Conservation (phyloP, 805 yeast species). For the Komagataella pseudopastoris region DNA sequence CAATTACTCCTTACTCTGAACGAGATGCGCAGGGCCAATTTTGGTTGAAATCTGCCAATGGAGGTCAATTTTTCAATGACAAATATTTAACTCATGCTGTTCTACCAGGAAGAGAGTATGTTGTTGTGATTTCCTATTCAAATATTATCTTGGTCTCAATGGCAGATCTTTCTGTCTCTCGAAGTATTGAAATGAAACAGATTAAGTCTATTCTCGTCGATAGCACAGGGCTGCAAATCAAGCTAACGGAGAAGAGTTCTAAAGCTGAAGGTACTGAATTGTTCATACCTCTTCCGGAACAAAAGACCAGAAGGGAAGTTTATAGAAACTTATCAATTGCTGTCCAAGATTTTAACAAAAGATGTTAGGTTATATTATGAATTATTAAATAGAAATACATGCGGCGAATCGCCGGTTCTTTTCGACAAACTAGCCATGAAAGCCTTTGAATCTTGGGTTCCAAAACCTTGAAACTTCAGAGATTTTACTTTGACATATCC, state of each 20-base stretch:
- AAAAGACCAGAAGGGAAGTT: constrained; percentile 44
- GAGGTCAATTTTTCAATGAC: constrained; percentile 65
- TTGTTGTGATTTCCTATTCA: constrained; percentile 61
- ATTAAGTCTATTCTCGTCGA: constrained; percentile 66
- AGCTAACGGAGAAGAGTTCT: constrained; percentile 52
- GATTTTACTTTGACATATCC: constrained; percentile 22
- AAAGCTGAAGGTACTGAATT: constrained; percentile 18
- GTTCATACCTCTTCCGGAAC: constrained; percentile 72
- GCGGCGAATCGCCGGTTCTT: constrained; percentile 25
- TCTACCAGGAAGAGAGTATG: constrained; percentile 67
- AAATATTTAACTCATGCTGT: constrained; percentile 76
- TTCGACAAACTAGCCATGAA: constrained; percentile 32
- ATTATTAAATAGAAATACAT: neutral
- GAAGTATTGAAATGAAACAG: constrained; percentile 58
- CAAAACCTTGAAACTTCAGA: constrained; percentile 43
- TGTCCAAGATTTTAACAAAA: constrained; percentile 66
- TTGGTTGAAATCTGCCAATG: constrained; percentile 76
- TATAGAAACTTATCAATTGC: constrained; percentile 69
- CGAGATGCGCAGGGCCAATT: constrained; percentile 90
- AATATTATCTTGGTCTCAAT: constrained; percentile 58
- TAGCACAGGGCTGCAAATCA: constrained; percentile 49
- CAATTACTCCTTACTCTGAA: constrained; percentile 61
- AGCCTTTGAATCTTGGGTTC: constrained; percentile 26
- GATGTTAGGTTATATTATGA: constrained; percentile 35
- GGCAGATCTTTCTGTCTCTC: constrained; percentile 43